Base-by-base conservation (phyloP, 192 early-diverging fungal species). In the Coemansia sp. region DNA sequence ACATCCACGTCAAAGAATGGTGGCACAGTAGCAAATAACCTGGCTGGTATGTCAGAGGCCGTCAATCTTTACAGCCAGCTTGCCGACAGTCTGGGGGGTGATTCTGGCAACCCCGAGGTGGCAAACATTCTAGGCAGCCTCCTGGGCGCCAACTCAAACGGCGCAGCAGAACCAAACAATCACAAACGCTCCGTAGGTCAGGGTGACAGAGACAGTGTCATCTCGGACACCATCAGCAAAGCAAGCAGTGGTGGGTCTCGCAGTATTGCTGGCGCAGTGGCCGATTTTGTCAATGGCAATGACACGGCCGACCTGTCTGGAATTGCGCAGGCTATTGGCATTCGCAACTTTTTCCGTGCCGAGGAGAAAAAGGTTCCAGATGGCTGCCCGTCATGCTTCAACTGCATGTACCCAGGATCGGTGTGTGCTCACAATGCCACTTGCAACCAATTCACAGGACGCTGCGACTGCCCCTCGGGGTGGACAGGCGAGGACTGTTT, bases 401-500 rank as follows among this genome's bases (percentile, higher is more conserved):
- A 93, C 72, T 93, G 91, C 68, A 77, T 87, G 25, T 74, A 91
- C 28, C 84, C 84, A 12, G 80, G 79, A 2, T 91, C 85, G 32
- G 74, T 75, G 4, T 93, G 91, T 57, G 70, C 81, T 0, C 85
- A 93, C 61, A 87, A 83, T 60, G 83, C 83, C 19, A 83, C 81
- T 12, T 91, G 89, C 62, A 87, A 83, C 28, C 64, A 83, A 38
- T 87, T 82, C 40, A 82, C 85, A 15, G 89, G 89, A 11, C 83
- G 86, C 23, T 90, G 89, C 60, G 55, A 66, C 45, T 93, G 89
- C 52, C 85, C 87, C 0, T 61, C 82, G 8, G 90, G 91, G 5
- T 94, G 89, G 72, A 90, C 84, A 8, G 88, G 89, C 12, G 83
- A 86, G 38, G 84, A 90, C 41, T 93, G 91, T 47, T 67, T 82